Evolutionary conservation across 371 early-diverging fungal genomes (phyloP).

Genomic region (Mucor indicus): DNA sequence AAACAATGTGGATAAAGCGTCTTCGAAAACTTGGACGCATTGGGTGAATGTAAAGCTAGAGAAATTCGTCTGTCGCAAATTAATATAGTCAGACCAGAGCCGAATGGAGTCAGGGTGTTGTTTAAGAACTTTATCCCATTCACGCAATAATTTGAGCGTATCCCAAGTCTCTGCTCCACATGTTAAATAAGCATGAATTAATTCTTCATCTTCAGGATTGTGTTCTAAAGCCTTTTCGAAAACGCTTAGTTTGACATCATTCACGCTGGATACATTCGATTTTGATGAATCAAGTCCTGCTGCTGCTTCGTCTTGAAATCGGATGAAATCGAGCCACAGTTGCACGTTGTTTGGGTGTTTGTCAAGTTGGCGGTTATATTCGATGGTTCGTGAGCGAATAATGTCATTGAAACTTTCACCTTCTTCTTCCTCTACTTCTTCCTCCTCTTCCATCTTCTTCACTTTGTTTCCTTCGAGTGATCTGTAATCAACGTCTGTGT

Average conservation of each 20-base stretch:
- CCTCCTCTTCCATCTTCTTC: neutral
- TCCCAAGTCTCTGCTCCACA: conserved; percentile 64
- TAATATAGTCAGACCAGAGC: conserved; percentile 79
- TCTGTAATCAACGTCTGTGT: conserved; percentile 40
- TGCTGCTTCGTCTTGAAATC: conserved; percentile 62
- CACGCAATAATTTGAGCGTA: conserved; percentile 55
- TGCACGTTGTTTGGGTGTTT: conserved; percentile 55
- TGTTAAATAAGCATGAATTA: conserved; percentile 59
- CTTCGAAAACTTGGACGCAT: conserved; percentile 63
- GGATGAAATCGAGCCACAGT: conserved; percentile 70
- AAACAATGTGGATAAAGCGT: conserved; percentile 49
- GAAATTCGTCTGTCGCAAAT: conserved; percentile 72
- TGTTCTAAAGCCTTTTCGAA: conserved; percentile 68
- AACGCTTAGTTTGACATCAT: conserved; percentile 72
- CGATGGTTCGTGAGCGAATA: conserved; percentile 32
- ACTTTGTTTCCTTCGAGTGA: conserved; percentile 32
- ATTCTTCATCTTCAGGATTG: conserved; percentile 57
- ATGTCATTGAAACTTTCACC: conserved; percentile 42
- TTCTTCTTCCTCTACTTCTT: conserved; percentile 21
- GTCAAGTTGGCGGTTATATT: conserved; percentile 31
- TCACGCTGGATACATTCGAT: conserved; percentile 41
- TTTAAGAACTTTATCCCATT: conserved; percentile 71
- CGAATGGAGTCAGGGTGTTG: conserved; percentile 39
- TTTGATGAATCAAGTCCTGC: conserved; percentile 17
- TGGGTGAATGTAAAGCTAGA: conserved; percentile 62